Conservation (phyloP, 1,284 basidiomycete genomes). For the Trichosporon sp. region DNA sequence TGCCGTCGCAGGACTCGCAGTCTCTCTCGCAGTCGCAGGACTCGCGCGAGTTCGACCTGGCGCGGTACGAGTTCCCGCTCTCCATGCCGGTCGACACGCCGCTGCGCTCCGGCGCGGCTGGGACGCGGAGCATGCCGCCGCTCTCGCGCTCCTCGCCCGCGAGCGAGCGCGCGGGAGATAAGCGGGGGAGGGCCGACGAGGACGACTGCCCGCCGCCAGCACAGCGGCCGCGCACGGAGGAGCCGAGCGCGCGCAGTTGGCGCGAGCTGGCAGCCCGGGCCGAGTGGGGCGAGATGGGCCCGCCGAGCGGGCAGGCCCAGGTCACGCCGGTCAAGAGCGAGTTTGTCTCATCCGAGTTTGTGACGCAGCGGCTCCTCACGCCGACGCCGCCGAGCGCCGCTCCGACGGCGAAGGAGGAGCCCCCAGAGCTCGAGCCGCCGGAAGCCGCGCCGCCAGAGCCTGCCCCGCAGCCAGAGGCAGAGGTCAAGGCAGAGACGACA, state of each 20-base stretch:
- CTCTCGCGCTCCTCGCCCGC: neutral
- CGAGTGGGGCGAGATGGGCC: neutral
- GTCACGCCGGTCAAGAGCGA: neutral
- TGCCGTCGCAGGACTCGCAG: neutral
- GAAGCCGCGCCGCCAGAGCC: neutral
- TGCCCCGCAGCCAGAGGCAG: neutral
- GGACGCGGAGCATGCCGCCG: neutral
- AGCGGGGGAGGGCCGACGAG: neutral
- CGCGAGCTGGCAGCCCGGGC: neutral
- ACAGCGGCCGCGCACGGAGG: neutral
- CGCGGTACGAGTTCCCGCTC: slow-evolving; percentile 6
- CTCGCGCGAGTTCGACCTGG: slow-evolving; percentile 8
- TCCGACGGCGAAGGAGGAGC: neutral
- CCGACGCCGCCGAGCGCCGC: neutral
- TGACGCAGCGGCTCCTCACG: neutral
- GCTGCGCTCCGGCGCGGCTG: neutral
- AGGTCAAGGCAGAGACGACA: neutral
- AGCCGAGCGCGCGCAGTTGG: neutral
- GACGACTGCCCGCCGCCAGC: neutral
- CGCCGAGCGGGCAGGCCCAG: neutral
- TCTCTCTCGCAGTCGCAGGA: slow-evolving; percentile 19
- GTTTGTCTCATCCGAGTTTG: neutral
- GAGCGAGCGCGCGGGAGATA: neutral
- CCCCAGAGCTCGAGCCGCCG: neutral
- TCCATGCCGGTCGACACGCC: neutral